phyloP scores from a whole-genome alignment of 2,329 filamentous ascomycete species.

The Fusarium caatingaense region DNA sequence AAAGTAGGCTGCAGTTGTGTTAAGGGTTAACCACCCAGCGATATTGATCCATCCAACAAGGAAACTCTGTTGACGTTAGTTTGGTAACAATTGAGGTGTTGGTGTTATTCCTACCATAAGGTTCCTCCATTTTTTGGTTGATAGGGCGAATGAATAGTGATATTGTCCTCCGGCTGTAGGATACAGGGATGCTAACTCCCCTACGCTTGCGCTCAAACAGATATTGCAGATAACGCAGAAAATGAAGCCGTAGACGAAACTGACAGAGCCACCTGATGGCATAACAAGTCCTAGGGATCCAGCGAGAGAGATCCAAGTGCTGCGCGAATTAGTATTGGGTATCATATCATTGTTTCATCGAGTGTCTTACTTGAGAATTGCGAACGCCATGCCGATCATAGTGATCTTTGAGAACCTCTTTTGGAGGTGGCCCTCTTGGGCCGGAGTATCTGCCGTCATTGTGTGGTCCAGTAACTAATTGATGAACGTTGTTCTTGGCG shows the following conservation, averaged over 20 bases:
- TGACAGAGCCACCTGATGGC: slow-evolving; percentile 56
- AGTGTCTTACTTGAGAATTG: slow-evolving; percentile 55
- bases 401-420: slow-evolving; percentile 42
- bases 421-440: slow-evolving; percentile 36
- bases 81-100: rapidly evolving
- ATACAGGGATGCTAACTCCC: slow-evolving; percentile 39
- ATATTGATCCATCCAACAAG: slow-evolving; percentile 59
- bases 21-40: slow-evolving; percentile 58
- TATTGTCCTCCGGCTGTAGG: slow-evolving; percentile 51
- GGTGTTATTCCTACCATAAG: slow-evolving; percentile 44
- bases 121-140: slow-evolving; percentile 54
- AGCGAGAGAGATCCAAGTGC: slow-evolving; percentile 53
- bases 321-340: slow-evolving; percentile 9
- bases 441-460: slow-evolving; percentile 14
- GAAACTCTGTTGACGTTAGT: slow-evolving; percentile 51
- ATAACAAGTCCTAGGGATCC: slow-evolving; percentile 57
- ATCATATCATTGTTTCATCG: neutral
- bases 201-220: slow-evolving; percentile 35
- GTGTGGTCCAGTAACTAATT: neutral
- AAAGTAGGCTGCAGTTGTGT: slow-evolving; percentile 58
- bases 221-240: slow-evolving; percentile 40
- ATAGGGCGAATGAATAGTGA: slow-evolving; percentile 57
- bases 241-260: slow-evolving; percentile 55
- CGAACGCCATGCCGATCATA: slow-evolving; percentile 53
- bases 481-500: neutral